Base-by-base conservation (phyloP, 257 asterid species). In the Rubia yunnanensis region DNA sequence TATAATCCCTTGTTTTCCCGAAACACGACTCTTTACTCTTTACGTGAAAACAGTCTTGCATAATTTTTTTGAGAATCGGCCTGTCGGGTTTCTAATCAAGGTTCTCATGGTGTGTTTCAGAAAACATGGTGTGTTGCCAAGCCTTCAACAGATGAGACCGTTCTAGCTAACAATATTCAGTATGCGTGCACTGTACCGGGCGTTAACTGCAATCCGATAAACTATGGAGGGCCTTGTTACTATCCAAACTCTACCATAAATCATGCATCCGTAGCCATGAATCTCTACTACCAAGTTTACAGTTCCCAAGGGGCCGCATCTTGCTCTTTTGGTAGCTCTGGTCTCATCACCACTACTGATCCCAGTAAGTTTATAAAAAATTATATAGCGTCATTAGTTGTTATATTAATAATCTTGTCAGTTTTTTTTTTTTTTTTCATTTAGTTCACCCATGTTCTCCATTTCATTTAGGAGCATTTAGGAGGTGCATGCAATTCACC, bases 231-330 rank as follows among this genome's bases (percentile, higher is more conserved):
- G 60, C 49, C 86, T n/a, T 86, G 94, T 31, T 73, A 28, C 62
- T 23, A 49, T 20, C 90, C 88, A 3, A 54, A 80, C 46, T 75
- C 9, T 53, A 70, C 70, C 30, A 75, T 78, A 0, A 86, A 84
- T 69, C 94, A 82, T 61, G 95, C 89, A 24, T 87, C 95, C 18
- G 20, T 84, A 24, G 87, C 83, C 61, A 86, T 87, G 89, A 87
- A 87, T 70, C 74, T 84, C 7, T 84, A 82, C 63, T 87, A 79
- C 38, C 81, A 79, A 73, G 23, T 65, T 10, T 66, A 38, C 1
- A 87, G 83, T 5, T 60, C 28, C 1, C 5, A 50, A 20, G 78
- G 87, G 72, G 55, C 5, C 22, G 0, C 85, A 84, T 86, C 61
- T 53, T 87, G 91, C 58, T 9, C 63, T 53, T 87, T 87, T 35